phyloP scores from a whole-genome alignment of 78 protist species.

The Bodo saltans region DNA sequence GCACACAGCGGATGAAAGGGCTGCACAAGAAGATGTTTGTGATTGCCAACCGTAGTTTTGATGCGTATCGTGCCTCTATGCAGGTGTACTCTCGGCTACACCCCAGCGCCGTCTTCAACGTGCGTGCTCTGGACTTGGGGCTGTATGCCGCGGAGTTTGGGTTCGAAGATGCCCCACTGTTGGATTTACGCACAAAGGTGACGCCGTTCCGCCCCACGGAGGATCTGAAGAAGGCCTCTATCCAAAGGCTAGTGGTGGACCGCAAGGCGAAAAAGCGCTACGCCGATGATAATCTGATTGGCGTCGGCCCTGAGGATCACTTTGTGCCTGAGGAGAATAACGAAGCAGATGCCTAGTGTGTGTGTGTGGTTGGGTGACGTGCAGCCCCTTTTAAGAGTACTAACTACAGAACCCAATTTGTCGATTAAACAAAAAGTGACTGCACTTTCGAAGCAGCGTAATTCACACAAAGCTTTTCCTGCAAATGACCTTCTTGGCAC shows the following conservation, averaged over 20 bases:
- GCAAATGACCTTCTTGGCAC: too few relatives aligned
- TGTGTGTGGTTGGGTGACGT: too few relatives aligned
- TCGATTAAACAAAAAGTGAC: too few relatives aligned
- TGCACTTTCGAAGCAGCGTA: too few relatives aligned
- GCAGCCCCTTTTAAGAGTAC: too few relatives aligned
- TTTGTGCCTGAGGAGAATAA: too few relatives aligned
- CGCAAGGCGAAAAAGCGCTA: not conserved
- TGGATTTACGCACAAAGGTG: not conserved
- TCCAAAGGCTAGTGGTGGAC: not conserved
- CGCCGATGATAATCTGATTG: too few relatives aligned
- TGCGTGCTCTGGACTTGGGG: not conserved
- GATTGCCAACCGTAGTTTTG: not conserved
- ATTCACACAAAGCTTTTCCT: too few relatives aligned
- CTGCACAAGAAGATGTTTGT: not conserved
- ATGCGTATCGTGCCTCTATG: not conserved
- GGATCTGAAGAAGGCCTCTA: not conserved
- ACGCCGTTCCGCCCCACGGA: not conserved
- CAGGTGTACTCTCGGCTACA: not conserved
- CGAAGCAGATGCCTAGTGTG: too few relatives aligned
- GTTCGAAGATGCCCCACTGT: not conserved
- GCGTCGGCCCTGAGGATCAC: too few relatives aligned
- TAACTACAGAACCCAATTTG: too few relatives aligned
- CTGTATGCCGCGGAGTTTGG: not conserved
- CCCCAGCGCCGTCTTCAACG: not conserved
- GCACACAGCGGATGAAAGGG: not conserved